Evolutionary conservation across 306 rosid genomes (phyloP).

Genomic region (Crataegus laevigata): DNA sequence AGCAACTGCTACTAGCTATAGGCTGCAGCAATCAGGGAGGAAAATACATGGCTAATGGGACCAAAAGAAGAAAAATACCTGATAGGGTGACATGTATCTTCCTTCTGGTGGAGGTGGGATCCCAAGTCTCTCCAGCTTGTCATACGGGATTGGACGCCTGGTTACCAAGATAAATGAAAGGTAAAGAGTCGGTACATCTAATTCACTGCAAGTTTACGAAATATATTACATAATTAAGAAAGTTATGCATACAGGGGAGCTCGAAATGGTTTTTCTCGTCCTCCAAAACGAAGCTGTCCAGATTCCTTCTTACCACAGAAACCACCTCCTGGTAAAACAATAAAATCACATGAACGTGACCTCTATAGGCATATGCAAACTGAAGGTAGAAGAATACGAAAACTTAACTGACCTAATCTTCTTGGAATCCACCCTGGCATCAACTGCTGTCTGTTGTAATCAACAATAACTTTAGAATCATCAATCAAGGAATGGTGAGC

Average conservation of each 20-base stretch:
- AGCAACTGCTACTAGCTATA: neutral
- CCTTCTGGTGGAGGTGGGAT: constrained; percentile 94
- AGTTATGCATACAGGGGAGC: constrained; percentile 61
- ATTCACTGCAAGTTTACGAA: constrained; percentile 1
- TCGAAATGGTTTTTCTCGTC: constrained; percentile 90
- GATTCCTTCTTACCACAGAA: constrained; percentile 95
- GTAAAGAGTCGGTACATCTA: neutral
- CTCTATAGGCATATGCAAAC: neutral
- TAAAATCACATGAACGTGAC: constrained; percentile 7
- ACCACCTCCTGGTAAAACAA: constrained; percentile 64
- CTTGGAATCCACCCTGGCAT: constrained; percentile 98
- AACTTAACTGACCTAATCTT: constrained; percentile 66
- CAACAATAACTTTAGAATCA: constrained; percentile 73
- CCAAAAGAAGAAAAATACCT: constrained; percentile 36
- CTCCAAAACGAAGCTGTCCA: constrained; percentile 97
- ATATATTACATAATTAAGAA: constrained; percentile 13
- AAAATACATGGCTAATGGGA: neutral
- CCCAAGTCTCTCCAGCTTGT: constrained; percentile 71
- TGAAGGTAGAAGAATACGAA: constrained; percentile 17
- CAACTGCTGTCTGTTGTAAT: constrained; percentile 74
- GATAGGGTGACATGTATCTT: constrained; percentile 69
- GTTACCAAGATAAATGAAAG: constrained; percentile 8
- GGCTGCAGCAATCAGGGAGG: neutral
- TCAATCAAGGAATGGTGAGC: constrained; percentile 78
- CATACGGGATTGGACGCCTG: constrained; percentile 75